phyloP scores from a whole-genome alignment of 1,284 basidiomycete genomes.

The Sanghuangporus weigelae region DNA sequence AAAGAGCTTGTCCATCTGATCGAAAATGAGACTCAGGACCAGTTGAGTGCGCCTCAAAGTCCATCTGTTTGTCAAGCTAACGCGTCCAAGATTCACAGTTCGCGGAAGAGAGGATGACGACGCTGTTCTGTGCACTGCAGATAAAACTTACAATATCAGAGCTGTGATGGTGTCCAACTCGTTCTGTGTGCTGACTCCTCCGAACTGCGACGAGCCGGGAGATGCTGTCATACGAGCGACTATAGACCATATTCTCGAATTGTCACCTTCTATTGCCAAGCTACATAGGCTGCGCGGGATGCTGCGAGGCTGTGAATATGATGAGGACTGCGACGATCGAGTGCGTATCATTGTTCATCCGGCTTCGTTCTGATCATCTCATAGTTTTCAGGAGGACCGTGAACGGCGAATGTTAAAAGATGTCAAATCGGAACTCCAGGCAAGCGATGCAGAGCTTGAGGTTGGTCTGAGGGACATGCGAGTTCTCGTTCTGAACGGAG shows the following conservation, averaged over 20 bases:
- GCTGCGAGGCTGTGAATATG: constrained; percentile 63
- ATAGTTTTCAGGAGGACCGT: neutral
- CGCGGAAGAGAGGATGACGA: constrained; percentile 80
- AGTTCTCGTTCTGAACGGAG: constrained; percentile 65
- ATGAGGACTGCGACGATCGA: constrained; percentile 46
- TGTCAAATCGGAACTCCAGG: constrained; percentile 63
- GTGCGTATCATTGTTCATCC: constrained; percentile 35
- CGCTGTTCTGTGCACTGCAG: constrained; percentile 79
- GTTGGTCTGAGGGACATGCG: constrained; percentile 57
- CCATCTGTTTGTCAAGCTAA: neutral
- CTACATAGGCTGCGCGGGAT: constrained; percentile 61
- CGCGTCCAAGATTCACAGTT: constrained; percentile 56
- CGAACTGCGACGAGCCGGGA: constrained; percentile 31
- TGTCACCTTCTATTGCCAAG: constrained; percentile 66
- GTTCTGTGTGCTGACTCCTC: constrained; percentile 64
- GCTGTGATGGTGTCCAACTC: constrained; percentile 85
- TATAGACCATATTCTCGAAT: constrained; percentile 73
- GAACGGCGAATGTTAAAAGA: constrained; percentile 44
- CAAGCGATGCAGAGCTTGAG: constrained; percentile 70
- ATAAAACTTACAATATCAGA: constrained; percentile 76
- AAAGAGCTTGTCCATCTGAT: constrained; percentile 12
- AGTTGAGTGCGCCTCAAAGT: neutral
- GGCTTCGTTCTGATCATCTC: neutral
- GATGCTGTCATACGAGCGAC: constrained; percentile 63
- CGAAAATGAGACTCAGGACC: constrained; percentile 2